Base-by-base conservation (phyloP, 2,329 filamentous ascomycete species). In the Epichloe gansuensis region DNA sequence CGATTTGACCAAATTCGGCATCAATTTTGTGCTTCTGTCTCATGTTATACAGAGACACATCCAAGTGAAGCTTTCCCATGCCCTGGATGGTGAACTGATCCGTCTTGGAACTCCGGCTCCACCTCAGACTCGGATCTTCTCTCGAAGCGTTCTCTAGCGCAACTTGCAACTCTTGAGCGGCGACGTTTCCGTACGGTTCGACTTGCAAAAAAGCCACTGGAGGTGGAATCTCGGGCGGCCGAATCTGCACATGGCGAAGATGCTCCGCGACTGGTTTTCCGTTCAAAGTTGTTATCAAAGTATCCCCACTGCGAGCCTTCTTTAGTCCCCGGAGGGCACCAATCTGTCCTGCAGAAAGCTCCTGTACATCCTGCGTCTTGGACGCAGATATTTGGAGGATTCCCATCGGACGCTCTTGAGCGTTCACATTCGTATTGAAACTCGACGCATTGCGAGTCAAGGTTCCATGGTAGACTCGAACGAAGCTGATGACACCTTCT, bases 141-240 rank as follows among this genome's bases (percentile, higher is more conserved):
- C 93, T 77, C 0, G 95, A 79, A 5, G 95, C 77, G 47, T 93
- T 80, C 5, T 81, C 78, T 5, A 98, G 72, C 1, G 85, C 84
- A 5, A 85, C 80, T 52, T 87, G 80, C 5, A 98, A 79, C 53
- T 84, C 79, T 59, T 89, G 90, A 60, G 89, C 86, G 58, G 90
- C 89, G 35, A 84, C 78, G 35, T 87, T 72, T 59, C 87, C 84
- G 58, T 89, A 74, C 0, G 77, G 88, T 57, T 97, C 91, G 31
- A 97, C 83, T 54, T 90, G 88, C n/a, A 94, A 84, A 66, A 97
- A 98, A 63, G 96, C 95, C 0, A 98, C 93, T 0, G 93, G 89
- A 0, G 93, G 89, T 0, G 93, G 91, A 0, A 96, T 87, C 54
- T 87, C 80, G 31, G 95, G 93, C 0, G 93, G 89, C 15, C 89